Evolutionary conservation across 2,329 filamentous ascomycete genomes (phyloP).

Genomic region (Hyphodiscus sp.): DNA sequence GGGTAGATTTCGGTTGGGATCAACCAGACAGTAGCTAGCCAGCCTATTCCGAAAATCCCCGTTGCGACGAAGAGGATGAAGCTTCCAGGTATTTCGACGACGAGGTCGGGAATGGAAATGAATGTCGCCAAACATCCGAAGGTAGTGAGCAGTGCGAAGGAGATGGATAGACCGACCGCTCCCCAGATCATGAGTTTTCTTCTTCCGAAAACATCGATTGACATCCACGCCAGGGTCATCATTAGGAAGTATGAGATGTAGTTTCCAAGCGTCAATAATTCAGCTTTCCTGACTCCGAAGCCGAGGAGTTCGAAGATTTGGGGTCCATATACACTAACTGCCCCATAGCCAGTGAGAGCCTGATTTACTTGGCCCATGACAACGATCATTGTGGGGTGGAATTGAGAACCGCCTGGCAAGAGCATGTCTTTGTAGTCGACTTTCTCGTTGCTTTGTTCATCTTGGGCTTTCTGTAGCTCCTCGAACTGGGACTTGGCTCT

Average conservation of each 20-base stretch:
- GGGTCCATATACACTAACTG: conserved; percentile 55
- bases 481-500: conserved; percentile 42
- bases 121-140: conserved; percentile 44
- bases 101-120: conserved; percentile 33
- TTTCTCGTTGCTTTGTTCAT: neutral
- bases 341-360: conserved; percentile 50
- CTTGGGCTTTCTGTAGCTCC: conserved; percentile 42
- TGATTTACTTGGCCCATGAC: conserved; percentile 60
- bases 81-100: conserved; percentile 44
- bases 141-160: conserved; percentile 44
- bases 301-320: conserved; percentile 58
- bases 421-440: conserved; percentile 52
- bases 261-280: conserved; percentile 53
- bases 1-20: conserved; percentile 58
- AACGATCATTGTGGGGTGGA: conserved; percentile 54
- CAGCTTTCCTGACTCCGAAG: conserved; percentile 43
- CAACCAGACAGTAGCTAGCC: conserved; percentile 53
- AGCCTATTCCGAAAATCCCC: conserved; percentile 53
- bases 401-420: conserved; percentile 45
- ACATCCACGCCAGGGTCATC: conserved; percentile 54
- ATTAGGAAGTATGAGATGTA: conserved; percentile 54
- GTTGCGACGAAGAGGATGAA: conserved; percentile 50
- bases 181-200: conserved; percentile 47
- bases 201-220: conserved; percentile 50
- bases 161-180: conserved; percentile 40